Evolutionary conservation across 2,329 filamentous ascomycete genomes (phyloP).

Genomic region (Alternaria sp.): DNA sequence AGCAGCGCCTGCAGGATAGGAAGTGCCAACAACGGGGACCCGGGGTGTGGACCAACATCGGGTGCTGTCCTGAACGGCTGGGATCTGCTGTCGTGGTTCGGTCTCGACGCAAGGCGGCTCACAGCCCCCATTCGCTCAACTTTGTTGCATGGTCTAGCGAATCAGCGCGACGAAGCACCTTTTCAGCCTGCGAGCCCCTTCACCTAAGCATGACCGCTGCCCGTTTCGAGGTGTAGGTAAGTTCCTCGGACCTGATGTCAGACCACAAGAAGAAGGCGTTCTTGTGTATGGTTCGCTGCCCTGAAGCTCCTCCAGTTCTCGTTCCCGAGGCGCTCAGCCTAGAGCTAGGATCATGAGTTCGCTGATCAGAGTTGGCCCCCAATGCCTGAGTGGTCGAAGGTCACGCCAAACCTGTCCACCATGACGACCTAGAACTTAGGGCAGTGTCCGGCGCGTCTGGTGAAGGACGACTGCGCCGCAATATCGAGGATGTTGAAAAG

Average conservation of each 20-base stretch:
- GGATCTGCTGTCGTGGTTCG: conserved; percentile 7
- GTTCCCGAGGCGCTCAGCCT: conserved; percentile 11
- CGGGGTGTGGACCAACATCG: conserved; percentile 13
- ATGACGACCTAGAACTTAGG: neutral
- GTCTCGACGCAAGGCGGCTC: conserved; percentile 3
- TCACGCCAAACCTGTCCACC: neutral
- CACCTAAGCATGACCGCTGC: conserved; percentile 10
- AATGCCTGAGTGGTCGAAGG: conserved; percentile 7
- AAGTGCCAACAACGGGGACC: conserved; percentile 13
- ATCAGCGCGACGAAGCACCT: conserved; percentile 9
- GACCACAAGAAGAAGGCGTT: conserved; percentile 11
- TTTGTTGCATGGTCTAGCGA: conserved; percentile 15
- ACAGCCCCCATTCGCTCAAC: conserved; percentile 5
- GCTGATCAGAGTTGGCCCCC: conserved; percentile 8
- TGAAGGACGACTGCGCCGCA: conserved; percentile 12
- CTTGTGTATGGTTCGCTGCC: conserved; percentile 6
- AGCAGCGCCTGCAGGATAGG: conserved; percentile 19
- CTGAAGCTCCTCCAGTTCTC: conserved; percentile 6
- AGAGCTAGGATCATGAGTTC: conserved; percentile 24
- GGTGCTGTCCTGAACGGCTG: conserved; percentile 9
- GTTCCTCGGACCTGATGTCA: neutral
- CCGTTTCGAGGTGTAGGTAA: conserved; percentile 1
- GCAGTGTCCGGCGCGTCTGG: neutral
- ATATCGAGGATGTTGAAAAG: conserved; percentile 8
- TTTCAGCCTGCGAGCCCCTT: conserved; percentile 7